These are phyloP conservation scores for Eimeria sp. DNA, from an alignment of 169 alveolate genomes.

Conservation along the genomic window DNA sequence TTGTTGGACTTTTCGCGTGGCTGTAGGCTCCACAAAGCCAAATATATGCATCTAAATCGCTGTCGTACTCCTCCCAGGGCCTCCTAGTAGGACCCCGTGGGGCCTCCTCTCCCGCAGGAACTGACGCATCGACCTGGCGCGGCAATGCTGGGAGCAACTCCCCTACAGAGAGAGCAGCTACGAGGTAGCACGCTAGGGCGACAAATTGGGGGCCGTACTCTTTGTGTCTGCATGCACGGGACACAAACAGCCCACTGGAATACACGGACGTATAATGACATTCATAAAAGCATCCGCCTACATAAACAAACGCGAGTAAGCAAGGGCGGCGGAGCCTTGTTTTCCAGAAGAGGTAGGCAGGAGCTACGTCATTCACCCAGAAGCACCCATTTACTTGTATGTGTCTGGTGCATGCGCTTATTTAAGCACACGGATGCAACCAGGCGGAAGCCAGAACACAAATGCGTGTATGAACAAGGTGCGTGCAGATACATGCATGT, in stretches of 20 bases:
- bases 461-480: not conserved
- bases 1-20: constrained; percentile 55
- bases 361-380: not conserved
- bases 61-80: constrained; percentile 68
- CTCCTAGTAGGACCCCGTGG: constrained; percentile 3
- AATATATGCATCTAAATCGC: constrained; percentile 82
- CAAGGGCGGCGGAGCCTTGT: not conserved
- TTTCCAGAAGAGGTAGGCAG: not conserved
- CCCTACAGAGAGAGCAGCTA: constrained; percentile 81
- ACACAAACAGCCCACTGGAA: constrained; percentile 8
- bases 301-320: not conserved
- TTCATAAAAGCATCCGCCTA: not conserved
- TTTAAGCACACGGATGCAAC: not conserved
- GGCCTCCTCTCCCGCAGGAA: not conserved
- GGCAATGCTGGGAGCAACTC: constrained; percentile 33
- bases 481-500: not conserved
- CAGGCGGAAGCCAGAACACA: not conserved
- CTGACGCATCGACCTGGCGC: not conserved
- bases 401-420: not conserved
- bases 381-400: not conserved
- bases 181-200: constrained; percentile 72
- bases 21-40: constrained; percentile 82
- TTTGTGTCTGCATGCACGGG: constrained; percentile 41
- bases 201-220: constrained; percentile 66
- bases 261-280: not conserved